Percentiles rank a stretch among this genome's conserved stretches.
Conservation (phyloP, 352 stramenopile species). For the Pythium periplocum region DNA sequence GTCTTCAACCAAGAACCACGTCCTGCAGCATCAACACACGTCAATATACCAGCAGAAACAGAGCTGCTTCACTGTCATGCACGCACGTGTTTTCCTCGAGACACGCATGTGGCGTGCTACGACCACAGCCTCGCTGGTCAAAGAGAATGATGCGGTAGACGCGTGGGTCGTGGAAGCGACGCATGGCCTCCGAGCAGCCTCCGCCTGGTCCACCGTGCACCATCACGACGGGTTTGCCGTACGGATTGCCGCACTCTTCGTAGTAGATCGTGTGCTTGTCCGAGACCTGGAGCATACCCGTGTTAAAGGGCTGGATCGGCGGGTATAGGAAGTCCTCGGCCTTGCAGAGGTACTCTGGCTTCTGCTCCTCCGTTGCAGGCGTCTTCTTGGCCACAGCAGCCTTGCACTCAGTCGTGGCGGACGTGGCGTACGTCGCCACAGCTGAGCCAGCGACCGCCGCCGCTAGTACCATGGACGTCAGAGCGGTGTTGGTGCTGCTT, state of each 20-base stretch:
- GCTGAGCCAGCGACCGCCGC: constrained; percentile 2
- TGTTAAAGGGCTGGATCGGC: constrained; percentile 76
- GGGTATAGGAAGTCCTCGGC: constrained; percentile 79
- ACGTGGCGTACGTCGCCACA: constrained; percentile 14
- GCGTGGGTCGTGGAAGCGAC: constrained; percentile 89
- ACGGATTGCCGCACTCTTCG: constrained; percentile 84
- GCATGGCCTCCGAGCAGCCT: constrained; percentile 85
- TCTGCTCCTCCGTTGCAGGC: constrained; percentile 3
- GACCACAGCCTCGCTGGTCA: constrained; percentile 91
- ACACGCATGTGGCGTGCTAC: constrained; percentile 80
- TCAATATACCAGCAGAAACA: constrained; percentile 1
- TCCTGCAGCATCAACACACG: constrained; percentile 23
- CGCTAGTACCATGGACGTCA: constrained; percentile 4
- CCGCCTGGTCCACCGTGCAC: constrained; percentile 92
- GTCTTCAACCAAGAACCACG: constrained; percentile 90
- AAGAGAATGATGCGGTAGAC: constrained; percentile 92
- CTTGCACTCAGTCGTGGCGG: constrained; percentile 12
- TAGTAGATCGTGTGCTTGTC: constrained; percentile 88
- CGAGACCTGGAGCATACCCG: constrained; percentile 76
- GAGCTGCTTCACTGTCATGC: neutral
- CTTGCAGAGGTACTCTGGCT: constrained; percentile 30
- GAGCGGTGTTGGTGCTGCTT: neutral
- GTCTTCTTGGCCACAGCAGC: constrained; percentile 3
- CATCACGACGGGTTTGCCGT: constrained; percentile 90
- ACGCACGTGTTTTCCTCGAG: constrained; percentile 85